Evolutionary conservation across 257 asterid species (phyloP).

Genomic region (Linderniella brevidens): DNA sequence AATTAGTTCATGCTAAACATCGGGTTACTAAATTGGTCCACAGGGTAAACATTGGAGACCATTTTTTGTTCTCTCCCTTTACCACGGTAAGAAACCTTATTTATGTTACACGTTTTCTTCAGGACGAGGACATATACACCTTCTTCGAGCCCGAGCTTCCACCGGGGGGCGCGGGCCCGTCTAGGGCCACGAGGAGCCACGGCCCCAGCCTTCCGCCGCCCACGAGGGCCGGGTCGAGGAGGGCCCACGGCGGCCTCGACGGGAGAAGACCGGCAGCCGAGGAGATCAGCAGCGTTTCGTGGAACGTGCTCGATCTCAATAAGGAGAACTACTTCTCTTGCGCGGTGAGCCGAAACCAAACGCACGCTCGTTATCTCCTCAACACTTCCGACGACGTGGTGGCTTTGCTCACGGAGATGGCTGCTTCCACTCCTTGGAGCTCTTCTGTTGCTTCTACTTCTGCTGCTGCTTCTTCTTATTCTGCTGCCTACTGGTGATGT

Average conservation of each 20-base stretch:
- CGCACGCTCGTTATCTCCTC: slow-evolving; percentile 64
- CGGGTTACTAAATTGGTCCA: too few species aligned
- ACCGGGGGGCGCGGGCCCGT: slow-evolving; percentile 16
- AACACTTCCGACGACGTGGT: slow-evolving; percentile 69
- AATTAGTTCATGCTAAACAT: too few species aligned
- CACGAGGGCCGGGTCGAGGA: slow-evolving; percentile 25
- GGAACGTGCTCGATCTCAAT: slow-evolving; percentile 59
- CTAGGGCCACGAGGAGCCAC: slow-evolving; percentile 13
- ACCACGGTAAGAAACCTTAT: too few species aligned
- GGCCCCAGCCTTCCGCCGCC: slow-evolving; percentile 15
- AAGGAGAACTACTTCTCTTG: slow-evolving; percentile 82
- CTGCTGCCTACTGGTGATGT: too few species aligned
- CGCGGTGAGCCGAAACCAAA: slow-evolving; percentile 65
- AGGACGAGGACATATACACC: slow-evolving; percentile 81
- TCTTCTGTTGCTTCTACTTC: too few species aligned
- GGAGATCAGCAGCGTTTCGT: slow-evolving; percentile 45
- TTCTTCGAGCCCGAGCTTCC: slow-evolving; percentile 91
- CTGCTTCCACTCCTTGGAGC: slow-evolving; percentile 3
- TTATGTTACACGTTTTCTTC: not conserved
- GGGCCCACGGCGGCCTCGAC: slow-evolving; percentile 12
- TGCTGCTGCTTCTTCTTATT: too few species aligned
- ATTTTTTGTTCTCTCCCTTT: not conserved
- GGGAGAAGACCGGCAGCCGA: slow-evolving; percentile 42
- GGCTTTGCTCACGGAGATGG: slow-evolving; percentile 44
- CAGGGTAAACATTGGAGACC: not conserved